Base-by-base conservation (phyloP, 306 rosid genomes). In the Trichosanthes cucumerina region DNA sequence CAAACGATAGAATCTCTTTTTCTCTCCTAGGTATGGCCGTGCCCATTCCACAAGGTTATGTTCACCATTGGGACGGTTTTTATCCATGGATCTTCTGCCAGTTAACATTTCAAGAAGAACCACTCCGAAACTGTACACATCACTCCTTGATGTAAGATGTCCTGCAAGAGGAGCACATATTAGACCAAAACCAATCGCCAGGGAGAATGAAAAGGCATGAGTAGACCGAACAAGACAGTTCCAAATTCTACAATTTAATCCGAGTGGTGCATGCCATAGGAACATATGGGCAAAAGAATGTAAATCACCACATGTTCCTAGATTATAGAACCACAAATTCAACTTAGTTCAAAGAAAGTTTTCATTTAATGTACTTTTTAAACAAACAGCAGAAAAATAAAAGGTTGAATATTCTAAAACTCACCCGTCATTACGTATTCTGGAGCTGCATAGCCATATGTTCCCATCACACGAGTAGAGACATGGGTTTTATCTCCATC, bases 11-110 rank as follows among this genome's bases (percentile, higher is more conserved):
- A 94, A 94, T 81, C 91, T 90, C 82, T 88, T 92, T 84, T 91
- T 88, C 79, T 94, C 98, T 19, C 93, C 93, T n/a, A 94, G 89
- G 87, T 92, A 88, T 5, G 98, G 98, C 73, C 98, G 90, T 79
- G 98, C 97, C 98, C 98, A 94, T 82, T 92, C 98, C 57, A 94
- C 98, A 50, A 94, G 97, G 81, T 94, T 94, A 78, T 94, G 98
- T 60, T 94, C 97, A 7, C 98, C 98, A 15, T 92, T 89, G 71
- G 98, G 98, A 53, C 98, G 82, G 82, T 92, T 88, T 86, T 94
- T 94, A 83, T 94, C 98, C 98, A 94, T 94, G 23, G 98, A 94
- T 89, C 98, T 90, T 90, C 98, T 87, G 58, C 98, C 98, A 0
- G 89, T 84, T 80, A 94, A 73, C 98, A 94, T 94, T 88, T 94